A percentile compares a stretch with the other conserved stretches of the same genome.
Conservation (phyloP, 192 early-diverging fungal genomes). For the Pilaira anomala region DNA sequence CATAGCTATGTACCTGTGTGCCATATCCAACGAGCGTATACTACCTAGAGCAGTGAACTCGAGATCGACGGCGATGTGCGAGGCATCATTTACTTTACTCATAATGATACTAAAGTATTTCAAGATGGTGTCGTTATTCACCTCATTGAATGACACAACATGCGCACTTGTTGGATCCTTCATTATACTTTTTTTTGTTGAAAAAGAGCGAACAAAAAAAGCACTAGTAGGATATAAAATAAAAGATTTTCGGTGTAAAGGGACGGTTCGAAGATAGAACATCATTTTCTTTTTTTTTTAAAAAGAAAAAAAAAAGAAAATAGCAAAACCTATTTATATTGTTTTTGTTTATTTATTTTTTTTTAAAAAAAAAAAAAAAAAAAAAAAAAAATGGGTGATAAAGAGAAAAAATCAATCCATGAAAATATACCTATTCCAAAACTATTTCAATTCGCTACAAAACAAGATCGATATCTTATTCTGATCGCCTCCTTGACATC, state of each 20-base stretch:
- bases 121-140: conserved; percentile 59
- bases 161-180: not conserved
- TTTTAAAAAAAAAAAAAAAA: too few relatives aligned
- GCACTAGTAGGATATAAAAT: too few relatives aligned
- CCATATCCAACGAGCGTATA: conserved; percentile 60
- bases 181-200: too few relatives aligned
- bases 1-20: conserved; percentile 77
- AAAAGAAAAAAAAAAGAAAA: too few relatives aligned
- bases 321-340: too few relatives aligned
- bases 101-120: conserved; percentile 46
- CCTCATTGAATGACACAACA: conserved; percentile 53
- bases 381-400: not conserved
- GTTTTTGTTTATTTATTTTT: too few relatives aligned
- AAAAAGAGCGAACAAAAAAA: too few relatives aligned
- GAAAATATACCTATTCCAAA: conserved; percentile 51
- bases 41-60: conserved; percentile 86
- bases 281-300: too few relatives aligned
- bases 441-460: conserved; percentile 62
- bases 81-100: conserved; percentile 47
- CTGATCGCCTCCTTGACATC: conserved; percentile 8
- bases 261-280: too few relatives aligned
- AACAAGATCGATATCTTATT: conserved; percentile 7
- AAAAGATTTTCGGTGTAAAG: too few relatives aligned
- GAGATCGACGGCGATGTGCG: conserved; percentile 82
- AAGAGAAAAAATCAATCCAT: conserved; percentile 36